Percentiles rank a stretch among this genome's conserved stretches.
These are phyloP conservation scores for Colletotrichum sp. DNA, from an alignment of 2,329 filamentous ascomycete genomes.

Conservation along the genomic window DNA sequence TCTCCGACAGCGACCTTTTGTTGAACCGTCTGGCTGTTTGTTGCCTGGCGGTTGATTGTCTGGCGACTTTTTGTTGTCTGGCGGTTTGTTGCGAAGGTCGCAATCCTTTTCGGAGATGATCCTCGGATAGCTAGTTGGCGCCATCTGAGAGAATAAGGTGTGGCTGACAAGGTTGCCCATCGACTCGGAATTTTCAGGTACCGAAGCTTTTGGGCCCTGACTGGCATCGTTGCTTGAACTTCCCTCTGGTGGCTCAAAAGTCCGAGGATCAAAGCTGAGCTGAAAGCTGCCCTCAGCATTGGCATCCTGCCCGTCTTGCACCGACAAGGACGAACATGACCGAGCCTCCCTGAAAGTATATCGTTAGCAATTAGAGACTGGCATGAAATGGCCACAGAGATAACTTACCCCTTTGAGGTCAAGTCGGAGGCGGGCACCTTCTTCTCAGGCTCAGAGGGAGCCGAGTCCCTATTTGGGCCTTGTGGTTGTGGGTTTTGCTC, in stretches of 20 bases:
- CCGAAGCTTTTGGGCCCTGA: background rate
- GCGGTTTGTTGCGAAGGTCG: background rate
- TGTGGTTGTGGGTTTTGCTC: background rate
- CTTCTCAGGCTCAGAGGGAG: background rate
- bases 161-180: background rate
- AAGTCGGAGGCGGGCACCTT: background rate
- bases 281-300: background rate
- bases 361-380: background rate
- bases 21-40: background rate
- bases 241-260: background rate
- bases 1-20: background rate
- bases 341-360: background rate
- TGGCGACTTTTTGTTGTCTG: background rate
- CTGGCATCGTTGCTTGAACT: background rate
- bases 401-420: background rate
- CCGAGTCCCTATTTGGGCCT: background rate
- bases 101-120: background rate
- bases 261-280: background rate
- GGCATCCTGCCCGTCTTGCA: background rate
- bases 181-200: background rate
- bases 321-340: background rate
- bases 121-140: background rate
- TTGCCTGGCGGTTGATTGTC: background rate
- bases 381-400: background rate
- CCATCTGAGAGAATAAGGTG: background rate